Conservation (phyloP, 2,329 filamentous ascomycete species). For the Cladophialophora exuberans region DNA sequence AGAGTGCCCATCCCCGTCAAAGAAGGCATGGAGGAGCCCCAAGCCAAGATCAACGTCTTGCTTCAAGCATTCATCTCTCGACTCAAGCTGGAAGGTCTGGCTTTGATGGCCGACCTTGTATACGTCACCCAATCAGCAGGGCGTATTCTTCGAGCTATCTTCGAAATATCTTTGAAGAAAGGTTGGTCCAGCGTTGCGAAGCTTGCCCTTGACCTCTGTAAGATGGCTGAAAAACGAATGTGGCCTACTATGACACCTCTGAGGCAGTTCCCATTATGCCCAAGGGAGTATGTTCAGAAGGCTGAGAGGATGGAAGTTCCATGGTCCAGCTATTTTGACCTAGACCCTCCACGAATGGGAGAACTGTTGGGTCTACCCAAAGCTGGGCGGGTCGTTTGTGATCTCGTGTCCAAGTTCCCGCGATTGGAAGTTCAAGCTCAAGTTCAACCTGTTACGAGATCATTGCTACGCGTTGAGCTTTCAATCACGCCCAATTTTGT, state of each 20-base stretch:
- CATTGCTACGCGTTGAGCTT: slow-evolving; percentile 86
- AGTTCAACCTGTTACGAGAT: slow-evolving; percentile 91
- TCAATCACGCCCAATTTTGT: slow-evolving; percentile 92
- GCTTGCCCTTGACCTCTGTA: slow-evolving; percentile 90
- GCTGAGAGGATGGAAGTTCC: slow-evolving; percentile 92
- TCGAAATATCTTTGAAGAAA: slow-evolving; percentile 96
- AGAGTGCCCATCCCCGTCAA: slow-evolving; percentile 95
- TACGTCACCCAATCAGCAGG: slow-evolving; percentile 98
- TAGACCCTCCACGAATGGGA: slow-evolving; percentile 94
- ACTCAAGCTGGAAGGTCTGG: slow-evolving; percentile 88
- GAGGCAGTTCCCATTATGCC: slow-evolving; percentile 82
- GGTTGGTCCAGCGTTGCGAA: slow-evolving; percentile 94
- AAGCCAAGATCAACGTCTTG: slow-evolving; percentile 97
- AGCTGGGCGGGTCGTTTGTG: slow-evolving; percentile 82
- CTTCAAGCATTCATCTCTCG: slow-evolving; percentile 96
- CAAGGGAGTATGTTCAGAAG: slow-evolving; percentile 85
- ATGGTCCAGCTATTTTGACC: slow-evolving; percentile 92
- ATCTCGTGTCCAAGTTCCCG: slow-evolving; percentile 88
- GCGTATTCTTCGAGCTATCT: slow-evolving; percentile 91
- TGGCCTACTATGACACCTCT: slow-evolving; percentile 98
- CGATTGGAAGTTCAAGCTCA: slow-evolving; percentile 90
- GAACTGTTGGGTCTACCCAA: slow-evolving; percentile 90
- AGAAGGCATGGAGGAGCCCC: slow-evolving; percentile 93
- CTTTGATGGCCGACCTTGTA: slow-evolving; percentile 96
- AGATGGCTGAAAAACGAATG: slow-evolving; percentile 99